Base-by-base conservation (phyloP, 257 asterid species). In the Plectranthus barbatus region DNA sequence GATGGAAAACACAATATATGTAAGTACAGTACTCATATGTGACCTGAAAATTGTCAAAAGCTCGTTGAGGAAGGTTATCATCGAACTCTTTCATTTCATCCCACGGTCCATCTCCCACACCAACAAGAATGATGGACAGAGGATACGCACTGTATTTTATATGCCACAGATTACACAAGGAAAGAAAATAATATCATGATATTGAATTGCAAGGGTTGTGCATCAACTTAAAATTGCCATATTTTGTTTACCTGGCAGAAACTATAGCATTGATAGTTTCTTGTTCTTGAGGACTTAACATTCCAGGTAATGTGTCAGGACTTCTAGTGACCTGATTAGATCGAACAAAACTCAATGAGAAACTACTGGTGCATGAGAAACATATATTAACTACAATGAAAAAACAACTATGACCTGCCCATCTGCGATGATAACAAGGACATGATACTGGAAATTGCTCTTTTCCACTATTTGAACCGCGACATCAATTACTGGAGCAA, bases 91-190 rank as follows among this genome's bases (percentile, higher is more conserved):
- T 72, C 97, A 90, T 90, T 50, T 79, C 87, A 57, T 90, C 94
- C 97, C 97, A 90, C 0, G 97, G 97, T 57, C 97, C 97, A 68
- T 90, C 97, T 45, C 97, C 97, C 56, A 90, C 97, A 13, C 97
- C 97, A 5, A 90, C 83, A 24, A 90, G 94, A 74, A 90, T 80
- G 65, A 90, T 90, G 9, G 97, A 90, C 68, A 90, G 92, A 70
- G 95, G 95, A 77, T 85, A 86, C 62, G 80, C 87, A 67, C 97
- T 90, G 80, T 56, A 64, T 66, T 39, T 64, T 60, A 62, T 0
- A 46, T 7, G 66, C 47, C 56, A 56, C 34, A 33, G 51, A 64
- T 62, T 48, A 70, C 31, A 26, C 31, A 26, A 26, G 5, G 31
- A 11, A 49, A 5, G 37, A 61, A 50, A 17, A 39, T 37, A 44